Base-by-base conservation (phyloP, 257 asterid genomes). In the Thymus quinquecostatus region DNA sequence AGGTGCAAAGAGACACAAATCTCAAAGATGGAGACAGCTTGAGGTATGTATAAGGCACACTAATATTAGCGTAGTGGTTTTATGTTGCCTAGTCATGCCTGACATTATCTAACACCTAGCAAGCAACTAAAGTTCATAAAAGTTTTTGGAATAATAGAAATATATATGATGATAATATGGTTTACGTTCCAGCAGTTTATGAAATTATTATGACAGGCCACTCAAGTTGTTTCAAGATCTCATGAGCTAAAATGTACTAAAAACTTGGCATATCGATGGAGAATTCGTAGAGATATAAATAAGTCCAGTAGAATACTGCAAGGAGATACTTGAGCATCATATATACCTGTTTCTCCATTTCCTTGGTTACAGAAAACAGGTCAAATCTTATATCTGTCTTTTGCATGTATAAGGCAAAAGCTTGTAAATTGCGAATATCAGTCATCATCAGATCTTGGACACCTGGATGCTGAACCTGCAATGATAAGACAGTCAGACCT, bases 401-500 rank as follows among this genome's bases (percentile, higher is more conserved):
- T 77, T 95, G 99, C 91, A 95, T 88, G 79, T 79, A 95, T 12
- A 92, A 75, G 33, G 99, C 98, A 73, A 92, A 92, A 80, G 96
- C 97, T 87, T 92, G 89, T 89, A 95, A 75, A 81, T 95, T 95
- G 66, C 91, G 93, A 54, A 95, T 89, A 82, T 95, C 99, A 61
- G 96, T 92, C 98, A 95, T 95, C 99, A 95, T 95, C 83, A 95
- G 79, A 51, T 88, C 89, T 66, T 92, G 96, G 66, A 92, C 92
- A 32, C 94, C 96, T 28, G 99, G 99, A 82, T 95, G 99, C 79
- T 95, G 99, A 72, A 95, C 88, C 98, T 92, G 71, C 64, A 86
- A 62, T 38, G 68, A 66, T 44, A 75, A 27, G 51, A 70, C n/a
- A 57, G 55, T 74, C 56, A 74, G 60, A 71, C 77, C 65, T 47